Evolutionary conservation across 108 stramenopile species (phyloP), one percentile per base, ranked within the genome.

Genomic region (Tribonema minus): DNA sequence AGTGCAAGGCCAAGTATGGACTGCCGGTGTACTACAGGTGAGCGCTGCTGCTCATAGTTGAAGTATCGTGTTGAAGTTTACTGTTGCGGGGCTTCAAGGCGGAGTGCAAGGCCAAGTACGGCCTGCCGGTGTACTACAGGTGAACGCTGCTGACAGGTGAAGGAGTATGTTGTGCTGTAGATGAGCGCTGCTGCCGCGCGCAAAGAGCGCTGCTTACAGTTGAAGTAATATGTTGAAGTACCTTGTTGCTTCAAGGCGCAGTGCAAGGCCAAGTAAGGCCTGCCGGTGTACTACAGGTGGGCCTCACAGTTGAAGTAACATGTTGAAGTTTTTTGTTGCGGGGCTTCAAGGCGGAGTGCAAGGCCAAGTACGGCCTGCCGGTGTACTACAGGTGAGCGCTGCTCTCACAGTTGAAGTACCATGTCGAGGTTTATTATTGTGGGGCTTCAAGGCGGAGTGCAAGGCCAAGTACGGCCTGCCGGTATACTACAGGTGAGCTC

Each of bases 1-100:
- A 86, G 68, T 86, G 86, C 78, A 67, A 84, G 83, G 29, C 40
- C 3, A 86, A 86, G 82, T 86, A 86, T 46, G 86, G 86, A 28
- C 80, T 83, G 29, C 72, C 72, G 15, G 83, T 86, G 35, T 86
- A 85, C 83, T 83, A 86, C 36, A 71, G 83, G 27, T 86, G n/a
- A n/a, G n/a, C n/a, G n/a, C n/a, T n/a, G n/a, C n/a, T n/a, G n/a
- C n/a, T n/a, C n/a, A n/a, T n/a, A n/a, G n/a, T n/a, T n/a, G n/a
- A n/a, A n/a, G n/a, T n/a, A n/a, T n/a, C n/a, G n/a, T n/a, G n/a
- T n/a, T n/a, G n/a, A n/a, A n/a, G n/a, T n/a, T n/a, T n/a, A n/a
- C n/a, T n/a, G n/a, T n/a, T n/a, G n/a, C n/a, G n/a, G n/a, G 86
- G 86, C 0, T 86, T 86, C 71, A 86, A 86, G 83, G 86, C 86